These are phyloP conservation scores for Stagonosporopsis cucurbitacearum DNA, from an alignment of 2,329 filamentous ascomycete genomes.

Conservation along the genomic window DNA sequence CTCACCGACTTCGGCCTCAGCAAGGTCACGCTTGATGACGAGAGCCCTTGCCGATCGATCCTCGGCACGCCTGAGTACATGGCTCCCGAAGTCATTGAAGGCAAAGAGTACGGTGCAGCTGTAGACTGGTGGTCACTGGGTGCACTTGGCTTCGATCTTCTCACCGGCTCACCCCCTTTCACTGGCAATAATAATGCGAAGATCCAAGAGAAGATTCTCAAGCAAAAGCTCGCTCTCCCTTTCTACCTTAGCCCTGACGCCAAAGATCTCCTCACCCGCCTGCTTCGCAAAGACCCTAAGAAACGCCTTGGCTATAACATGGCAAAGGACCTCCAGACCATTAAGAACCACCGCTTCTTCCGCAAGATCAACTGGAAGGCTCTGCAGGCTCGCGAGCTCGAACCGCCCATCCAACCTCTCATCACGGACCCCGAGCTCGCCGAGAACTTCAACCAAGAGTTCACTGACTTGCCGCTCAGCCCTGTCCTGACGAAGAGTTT, in stretches of 20 bases:
- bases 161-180: conserved; percentile 93
- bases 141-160: conserved; percentile 86
- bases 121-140: conserved; percentile 99
- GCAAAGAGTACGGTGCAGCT: conserved; percentile 87
- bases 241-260: conserved; percentile 92
- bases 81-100: conserved; percentile 92
- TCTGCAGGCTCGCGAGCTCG: conserved; percentile 79
- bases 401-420: conserved; percentile 88
- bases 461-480: conserved; percentile 83
- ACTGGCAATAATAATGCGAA: conserved; percentile 89
- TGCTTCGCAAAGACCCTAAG: conserved; percentile 88
- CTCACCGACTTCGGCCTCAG: conserved; percentile 96
- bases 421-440: conserved; percentile 95
- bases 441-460: conserved; percentile 95
- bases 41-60: conserved; percentile 80
- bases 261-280: conserved; percentile 88
- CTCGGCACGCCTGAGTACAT: conserved; percentile 98
- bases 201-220: conserved; percentile 94
- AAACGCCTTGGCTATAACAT: conserved; percentile 89
- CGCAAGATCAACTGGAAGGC: conserved; percentile 94
- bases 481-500: conserved; percentile 60
- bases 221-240: conserved; percentile 85
- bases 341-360: conserved; percentile 97
- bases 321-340: conserved; percentile 81
- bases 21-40: conserved; percentile 84